Evolutionary conservation across 2,329 filamentous ascomycete species (phyloP).

Genomic region (Claviceps sp.): DNA sequence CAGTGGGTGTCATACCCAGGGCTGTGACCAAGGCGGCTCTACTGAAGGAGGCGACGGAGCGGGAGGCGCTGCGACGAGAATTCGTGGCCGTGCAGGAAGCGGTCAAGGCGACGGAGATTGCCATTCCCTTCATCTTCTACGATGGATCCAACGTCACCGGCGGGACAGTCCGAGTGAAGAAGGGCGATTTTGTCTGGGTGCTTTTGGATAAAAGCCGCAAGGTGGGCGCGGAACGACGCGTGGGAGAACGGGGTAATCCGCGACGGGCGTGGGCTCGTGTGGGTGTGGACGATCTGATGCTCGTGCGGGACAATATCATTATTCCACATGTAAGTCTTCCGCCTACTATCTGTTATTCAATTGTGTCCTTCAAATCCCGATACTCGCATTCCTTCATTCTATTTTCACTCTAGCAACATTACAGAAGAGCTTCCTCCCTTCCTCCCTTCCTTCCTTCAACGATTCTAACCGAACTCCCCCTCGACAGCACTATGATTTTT

Average conservation of each 20-base stretch:
- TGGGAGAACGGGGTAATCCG: slow-evolving; percentile 52
- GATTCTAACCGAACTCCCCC: neutral
- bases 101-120: slow-evolving; percentile 78
- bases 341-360: neutral
- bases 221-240: slow-evolving; percentile 70
- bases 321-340: slow-evolving; percentile 69
- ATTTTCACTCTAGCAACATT: neutral
- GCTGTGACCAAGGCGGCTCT: slow-evolving; percentile 57
- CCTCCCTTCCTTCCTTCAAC: neutral
- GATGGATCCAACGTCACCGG: slow-evolving; percentile 84
- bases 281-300: slow-evolving; percentile 88
- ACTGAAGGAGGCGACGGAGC: slow-evolving; percentile 63
- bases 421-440: neutral
- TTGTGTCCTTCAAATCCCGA: neutral
- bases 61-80: slow-evolving; percentile 67
- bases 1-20: slow-evolving; percentile 54
- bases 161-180: slow-evolving; percentile 74
- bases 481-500: slow-evolving; percentile 82
- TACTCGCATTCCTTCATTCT: too few relatives aligned
- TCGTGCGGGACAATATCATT: slow-evolving; percentile 81
- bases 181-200: slow-evolving; percentile 86
- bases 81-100: slow-evolving; percentile 73
- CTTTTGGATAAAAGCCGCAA: slow-evolving; percentile 88
- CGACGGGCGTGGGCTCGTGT: slow-evolving; percentile 82
- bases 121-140: slow-evolving; percentile 93